Percentiles rank a stretch among this genome's conserved stretches.
These are phyloP conservation scores for Podaxis rugospora DNA, from an alignment of 768 basidiomycete genomes.

Conservation along the genomic window DNA sequence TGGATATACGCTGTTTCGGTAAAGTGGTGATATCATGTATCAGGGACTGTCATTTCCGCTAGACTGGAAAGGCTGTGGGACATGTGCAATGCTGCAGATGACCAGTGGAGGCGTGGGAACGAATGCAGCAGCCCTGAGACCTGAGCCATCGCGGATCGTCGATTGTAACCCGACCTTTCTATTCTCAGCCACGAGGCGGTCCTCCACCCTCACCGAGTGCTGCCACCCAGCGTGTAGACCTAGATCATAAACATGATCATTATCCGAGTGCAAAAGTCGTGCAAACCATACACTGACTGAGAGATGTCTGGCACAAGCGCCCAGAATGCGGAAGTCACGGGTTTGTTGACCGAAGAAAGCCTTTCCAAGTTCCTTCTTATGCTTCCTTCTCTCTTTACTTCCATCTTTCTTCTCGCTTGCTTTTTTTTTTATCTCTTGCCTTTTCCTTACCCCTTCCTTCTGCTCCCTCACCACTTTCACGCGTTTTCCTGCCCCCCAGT, in stretches of 20 bases:
- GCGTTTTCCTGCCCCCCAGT: neutral
- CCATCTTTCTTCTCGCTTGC: neutral
- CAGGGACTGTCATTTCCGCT: neutral
- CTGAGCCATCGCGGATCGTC: constrained; percentile 8
- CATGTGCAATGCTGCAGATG: neutral
- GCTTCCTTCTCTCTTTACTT: neutral
- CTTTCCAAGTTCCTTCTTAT: neutral
- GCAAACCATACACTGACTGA: neutral
- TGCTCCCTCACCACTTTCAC: neutral
- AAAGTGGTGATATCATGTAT: neutral
- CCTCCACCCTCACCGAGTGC: neutral
- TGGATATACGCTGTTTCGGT: no score
- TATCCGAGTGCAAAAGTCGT: neutral
- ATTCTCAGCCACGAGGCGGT: constrained; percentile 7
- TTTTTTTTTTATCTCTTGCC: neutral
- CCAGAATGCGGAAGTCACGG: constrained; percentile 16
- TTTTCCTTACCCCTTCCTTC: neutral
- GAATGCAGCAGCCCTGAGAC: neutral
- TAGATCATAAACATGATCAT: neutral
- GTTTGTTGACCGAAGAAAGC: constrained; percentile 4
- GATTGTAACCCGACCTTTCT: neutral
- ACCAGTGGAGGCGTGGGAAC: constrained; percentile 1
- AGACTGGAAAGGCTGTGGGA: neutral
- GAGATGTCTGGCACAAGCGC: constrained; percentile 3
- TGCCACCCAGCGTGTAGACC: no score